Conservation (phyloP, 257 asterid genomes). For the Rhazya stricta region DNA sequence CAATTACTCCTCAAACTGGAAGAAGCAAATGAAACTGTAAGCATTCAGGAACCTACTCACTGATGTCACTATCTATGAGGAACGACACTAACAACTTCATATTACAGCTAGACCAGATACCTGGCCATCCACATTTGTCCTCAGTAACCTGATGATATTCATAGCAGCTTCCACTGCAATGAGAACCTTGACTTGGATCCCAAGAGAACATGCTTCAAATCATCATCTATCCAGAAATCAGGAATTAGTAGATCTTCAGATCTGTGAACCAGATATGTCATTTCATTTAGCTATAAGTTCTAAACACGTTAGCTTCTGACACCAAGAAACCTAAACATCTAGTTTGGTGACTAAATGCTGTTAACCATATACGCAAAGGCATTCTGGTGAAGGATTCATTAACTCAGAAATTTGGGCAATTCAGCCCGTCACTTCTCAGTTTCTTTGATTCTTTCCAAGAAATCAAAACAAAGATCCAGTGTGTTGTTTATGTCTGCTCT, state of each 20-base stretch:
- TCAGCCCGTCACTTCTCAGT: neutral
- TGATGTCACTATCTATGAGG: too few species aligned
- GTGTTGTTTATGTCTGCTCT: constrained; percentile 41
- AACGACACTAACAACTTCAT: too few species aligned
- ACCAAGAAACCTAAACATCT: neutral
- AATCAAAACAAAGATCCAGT: neutral
- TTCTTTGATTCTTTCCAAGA: neutral
- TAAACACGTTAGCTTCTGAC: neutral
- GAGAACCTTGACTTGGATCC: neutral
- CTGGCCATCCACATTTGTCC: neutral
- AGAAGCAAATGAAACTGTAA: neutral
- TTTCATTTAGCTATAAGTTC: neutral
- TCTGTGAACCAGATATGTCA: neutral
- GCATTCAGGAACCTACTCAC: too few species aligned
- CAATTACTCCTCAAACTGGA: neutral
- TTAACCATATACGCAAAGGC: neutral
- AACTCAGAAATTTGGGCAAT: neutral
- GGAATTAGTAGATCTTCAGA: neutral
- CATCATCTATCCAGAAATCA: neutral
- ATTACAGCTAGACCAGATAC: neutral
- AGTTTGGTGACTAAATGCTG: neutral
- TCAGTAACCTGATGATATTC: neutral
- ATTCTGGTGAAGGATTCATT: neutral
- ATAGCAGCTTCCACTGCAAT: neutral
- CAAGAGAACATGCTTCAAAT: neutral